These are phyloP conservation scores for Biscogniauxia mediterranea DNA, from an alignment of 2,329 filamentous ascomycete genomes.

Conservation along the genomic window DNA sequence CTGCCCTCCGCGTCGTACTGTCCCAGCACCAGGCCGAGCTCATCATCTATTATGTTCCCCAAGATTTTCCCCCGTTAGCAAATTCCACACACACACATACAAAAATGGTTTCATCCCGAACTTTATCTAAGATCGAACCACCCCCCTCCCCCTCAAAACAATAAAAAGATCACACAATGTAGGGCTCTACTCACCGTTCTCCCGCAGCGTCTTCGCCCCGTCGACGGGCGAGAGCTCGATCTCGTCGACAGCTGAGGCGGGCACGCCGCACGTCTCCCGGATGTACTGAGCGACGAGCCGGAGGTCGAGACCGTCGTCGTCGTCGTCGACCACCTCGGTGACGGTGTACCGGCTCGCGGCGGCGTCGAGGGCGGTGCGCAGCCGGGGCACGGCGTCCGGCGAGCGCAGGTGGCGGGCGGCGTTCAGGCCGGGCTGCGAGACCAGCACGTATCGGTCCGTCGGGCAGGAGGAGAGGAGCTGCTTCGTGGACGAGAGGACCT, in stretches of 20 bases:
- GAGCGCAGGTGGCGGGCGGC: slow-evolving; percentile 65
- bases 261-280: slow-evolving; percentile 43
- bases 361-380: slow-evolving; percentile 42
- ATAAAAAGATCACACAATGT: background rate
- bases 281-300: slow-evolving; percentile 45
- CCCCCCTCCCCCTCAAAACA: background rate
- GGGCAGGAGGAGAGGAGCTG: slow-evolving; percentile 65
- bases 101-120: too few relatives aligned
- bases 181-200: slow-evolving; percentile 43
- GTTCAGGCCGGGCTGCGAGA: slow-evolving; percentile 74
- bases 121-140: too few relatives aligned
- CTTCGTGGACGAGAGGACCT: slow-evolving; percentile 43
- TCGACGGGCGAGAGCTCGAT: slow-evolving; percentile 38
- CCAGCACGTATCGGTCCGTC: slow-evolving; percentile 72
- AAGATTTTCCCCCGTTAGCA: too few relatives aligned
- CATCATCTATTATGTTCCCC: slow-evolving; percentile 40
- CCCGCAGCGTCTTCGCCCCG: slow-evolving; percentile 46
- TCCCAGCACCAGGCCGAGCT: slow-evolving; percentile 50
- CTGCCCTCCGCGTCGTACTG: slow-evolving; percentile 39
- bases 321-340: slow-evolving; percentile 57
- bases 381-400: slow-evolving; percentile 46
- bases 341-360: slow-evolving; percentile 46
- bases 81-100: slow-evolving; percentile 13
- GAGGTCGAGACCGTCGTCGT: slow-evolving; percentile 33
- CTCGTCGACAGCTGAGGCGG: slow-evolving; percentile 39